Percentiles rank a stretch among this genome's conserved stretches.
phyloP scores from a whole-genome alignment of 1,139 yeast species.

The Yamadazyma spencermartinsiae region DNA sequence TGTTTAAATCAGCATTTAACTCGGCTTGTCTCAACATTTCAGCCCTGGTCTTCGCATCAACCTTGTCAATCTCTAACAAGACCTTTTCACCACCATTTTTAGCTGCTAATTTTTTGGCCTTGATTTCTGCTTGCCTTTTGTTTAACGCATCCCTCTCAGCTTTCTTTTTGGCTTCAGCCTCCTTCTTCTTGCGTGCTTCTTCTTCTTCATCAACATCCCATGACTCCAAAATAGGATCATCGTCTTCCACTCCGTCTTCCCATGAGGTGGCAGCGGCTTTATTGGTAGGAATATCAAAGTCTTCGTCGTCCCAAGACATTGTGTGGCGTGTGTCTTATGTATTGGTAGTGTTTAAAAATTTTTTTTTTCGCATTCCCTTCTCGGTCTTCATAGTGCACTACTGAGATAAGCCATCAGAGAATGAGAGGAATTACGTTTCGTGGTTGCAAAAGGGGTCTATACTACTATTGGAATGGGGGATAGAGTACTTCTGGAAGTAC shows the following conservation, averaged over 20 bases:
- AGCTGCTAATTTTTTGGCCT: constrained; percentile 39
- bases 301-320: constrained; percentile 83
- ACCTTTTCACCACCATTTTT: constrained; percentile 30
- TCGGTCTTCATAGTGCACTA: not conserved
- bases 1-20: constrained; percentile 79
- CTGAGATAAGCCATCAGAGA: too few species aligned
- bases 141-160: constrained; percentile 39
- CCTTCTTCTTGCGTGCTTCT: constrained; percentile 45
- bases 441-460: not conserved
- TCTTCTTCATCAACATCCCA: constrained; percentile 84
- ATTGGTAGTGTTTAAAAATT: not conserved
- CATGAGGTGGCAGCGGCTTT: constrained; percentile 52
- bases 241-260: constrained; percentile 84
- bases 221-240: constrained; percentile 68
- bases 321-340: constrained; percentile 1
- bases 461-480: not conserved
- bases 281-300: constrained; percentile 67
- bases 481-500: too few species aligned
- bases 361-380: not conserved
- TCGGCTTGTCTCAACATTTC: constrained; percentile 80
- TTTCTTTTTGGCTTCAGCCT: constrained; percentile 45
- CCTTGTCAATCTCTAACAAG: constrained; percentile 56
- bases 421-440: too few species aligned
- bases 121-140: constrained; percentile 41
- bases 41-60: constrained; percentile 66